A percentile compares a stretch with the other conserved stretches of the same genome.
phyloP scores from a whole-genome alignment of 345 rosid genomes.

The Sonneratia caseolaris region DNA sequence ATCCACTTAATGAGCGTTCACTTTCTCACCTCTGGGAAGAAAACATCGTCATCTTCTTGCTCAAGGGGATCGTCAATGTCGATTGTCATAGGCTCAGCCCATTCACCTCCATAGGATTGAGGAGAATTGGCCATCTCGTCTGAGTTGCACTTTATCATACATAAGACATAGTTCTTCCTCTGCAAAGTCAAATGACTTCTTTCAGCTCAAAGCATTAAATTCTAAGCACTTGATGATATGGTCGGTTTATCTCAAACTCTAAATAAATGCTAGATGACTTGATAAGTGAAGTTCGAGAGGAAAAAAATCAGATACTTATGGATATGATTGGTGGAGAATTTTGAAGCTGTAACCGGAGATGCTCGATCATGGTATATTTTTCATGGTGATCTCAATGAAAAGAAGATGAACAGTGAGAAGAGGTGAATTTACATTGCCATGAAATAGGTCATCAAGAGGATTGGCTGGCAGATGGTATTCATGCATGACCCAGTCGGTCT shows the following conservation, averaged over 20 bases:
- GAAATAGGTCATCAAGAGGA: background rate
- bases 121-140: background rate
- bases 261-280: too few species aligned
- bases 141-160: conserved; percentile 1
- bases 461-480: conserved; percentile 1
- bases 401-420: background rate
- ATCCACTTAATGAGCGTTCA: background rate
- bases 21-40: conserved; percentile 1
- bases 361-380: too few species aligned
- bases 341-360: too few species aligned
- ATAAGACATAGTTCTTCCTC: conserved; percentile 4
- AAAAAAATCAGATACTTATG: too few species aligned
- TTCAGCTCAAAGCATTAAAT: background rate
- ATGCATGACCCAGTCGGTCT: conserved; percentile 10
- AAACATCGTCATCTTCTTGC: background rate
- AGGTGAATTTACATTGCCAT: background rate
- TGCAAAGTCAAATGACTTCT: background rate
- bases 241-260: background rate
- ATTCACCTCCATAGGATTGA: background rate
- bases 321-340: too few species aligned
- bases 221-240: background rate
- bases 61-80: background rate
- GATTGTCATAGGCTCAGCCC: background rate
- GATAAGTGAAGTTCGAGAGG: too few species aligned
- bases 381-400: background rate